A percentile compares a stretch with the other conserved stretches of the same genome.
Evolutionary conservation across 352 stramenopile genomes (phyloP).

Genomic region (Peronospora tabacina): DNA sequence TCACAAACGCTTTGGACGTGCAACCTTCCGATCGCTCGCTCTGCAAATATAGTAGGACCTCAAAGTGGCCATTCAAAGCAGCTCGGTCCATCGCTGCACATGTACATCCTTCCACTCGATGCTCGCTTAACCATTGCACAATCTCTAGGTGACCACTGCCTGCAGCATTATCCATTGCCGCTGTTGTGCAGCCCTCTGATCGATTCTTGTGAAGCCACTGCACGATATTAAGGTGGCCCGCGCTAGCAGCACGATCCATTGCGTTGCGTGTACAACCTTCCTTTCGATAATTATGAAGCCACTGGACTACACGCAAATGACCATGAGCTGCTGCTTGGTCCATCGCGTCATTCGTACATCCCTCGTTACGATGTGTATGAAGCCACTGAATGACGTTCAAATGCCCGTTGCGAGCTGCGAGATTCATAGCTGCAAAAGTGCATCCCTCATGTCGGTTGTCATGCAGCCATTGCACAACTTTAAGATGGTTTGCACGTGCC

Average conservation of each 20-base stretch:
- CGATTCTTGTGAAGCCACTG: slow-evolving; percentile 23
- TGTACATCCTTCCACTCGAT: slow-evolving; percentile 28
- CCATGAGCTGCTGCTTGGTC: slow-evolving; percentile 25
- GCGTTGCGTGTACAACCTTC: slow-evolving; percentile 29
- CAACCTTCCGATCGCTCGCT: slow-evolving; percentile 21
- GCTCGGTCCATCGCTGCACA: slow-evolving; percentile 29
- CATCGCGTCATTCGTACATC: slow-evolving; percentile 27
- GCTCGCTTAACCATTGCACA: slow-evolving; percentile 27
- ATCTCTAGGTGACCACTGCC: slow-evolving; percentile 21
- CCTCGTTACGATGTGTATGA: slow-evolving; percentile 17
- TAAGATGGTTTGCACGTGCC: slow-evolving; percentile 20
- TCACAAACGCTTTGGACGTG: slow-evolving; percentile 30
- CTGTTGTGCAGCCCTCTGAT: slow-evolving; percentile 24
- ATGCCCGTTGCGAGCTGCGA: slow-evolving; percentile 25
- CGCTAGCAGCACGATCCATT: slow-evolving; percentile 24
- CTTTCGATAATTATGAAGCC: slow-evolving; percentile 25
- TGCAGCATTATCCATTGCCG: slow-evolving; percentile 27
- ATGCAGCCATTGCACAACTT: slow-evolving; percentile 31
- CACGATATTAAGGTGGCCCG: slow-evolving; percentile 23
- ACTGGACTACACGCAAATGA: slow-evolving; percentile 27
- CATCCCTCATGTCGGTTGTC: slow-evolving; percentile 23
- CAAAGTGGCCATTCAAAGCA: slow-evolving; percentile 29
- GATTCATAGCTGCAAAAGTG: slow-evolving; percentile 25
- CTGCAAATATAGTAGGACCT: slow-evolving; percentile 33
- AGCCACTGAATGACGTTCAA: slow-evolving; percentile 28